These are phyloP conservation scores for Nematocida parisii DNA, from an alignment of 371 early-diverging fungal species.

Conservation along the genomic window DNA sequence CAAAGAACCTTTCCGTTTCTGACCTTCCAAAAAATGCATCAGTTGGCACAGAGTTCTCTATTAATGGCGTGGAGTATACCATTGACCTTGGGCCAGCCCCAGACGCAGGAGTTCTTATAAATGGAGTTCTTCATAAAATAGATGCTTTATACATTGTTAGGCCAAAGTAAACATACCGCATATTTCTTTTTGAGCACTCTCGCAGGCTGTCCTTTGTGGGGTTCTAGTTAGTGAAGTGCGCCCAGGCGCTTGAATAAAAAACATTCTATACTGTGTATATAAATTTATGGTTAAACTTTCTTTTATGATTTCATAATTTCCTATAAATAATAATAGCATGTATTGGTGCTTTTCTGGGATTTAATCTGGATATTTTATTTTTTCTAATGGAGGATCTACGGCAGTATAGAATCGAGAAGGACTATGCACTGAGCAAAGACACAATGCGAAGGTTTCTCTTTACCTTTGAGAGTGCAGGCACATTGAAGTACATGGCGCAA, in stretches of 20 bases:
- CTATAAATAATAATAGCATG: no score
- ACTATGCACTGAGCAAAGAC: slow-evolving; percentile 64
- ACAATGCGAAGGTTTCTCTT: slow-evolving; percentile 65
- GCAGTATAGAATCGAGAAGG: slow-evolving; percentile 43
- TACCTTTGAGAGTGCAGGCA: slow-evolving; percentile 64
- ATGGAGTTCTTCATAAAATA: slow-evolving; percentile 18
- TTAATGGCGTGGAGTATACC: neutral
- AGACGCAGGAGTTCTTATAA: slow-evolving; percentile 14
- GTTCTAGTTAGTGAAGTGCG: no score
- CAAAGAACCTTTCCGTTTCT: slow-evolving; percentile 12
- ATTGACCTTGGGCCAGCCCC: slow-evolving; percentile 4
- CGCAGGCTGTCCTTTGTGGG: neutral
- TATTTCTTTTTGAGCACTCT: neutral
- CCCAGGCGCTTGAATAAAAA: no score
- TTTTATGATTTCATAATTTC: neutral
- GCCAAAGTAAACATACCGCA: neutral
- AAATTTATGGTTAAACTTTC: neutral
- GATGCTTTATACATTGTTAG: slow-evolving; percentile 25
- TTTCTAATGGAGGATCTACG: slow-evolving; percentile 63
- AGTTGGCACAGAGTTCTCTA: slow-evolving; percentile 19
- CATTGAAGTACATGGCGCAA: slow-evolving; percentile 65
- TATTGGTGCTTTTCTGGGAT: neutral
- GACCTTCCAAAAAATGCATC: slow-evolving; percentile 18
- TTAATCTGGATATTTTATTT: slow-evolving; percentile 17
- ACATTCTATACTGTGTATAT: no score